Evolutionary conservation across 2,329 filamentous ascomycete genomes (phyloP).

Genomic region (Colletotrichum liaoningense): DNA sequence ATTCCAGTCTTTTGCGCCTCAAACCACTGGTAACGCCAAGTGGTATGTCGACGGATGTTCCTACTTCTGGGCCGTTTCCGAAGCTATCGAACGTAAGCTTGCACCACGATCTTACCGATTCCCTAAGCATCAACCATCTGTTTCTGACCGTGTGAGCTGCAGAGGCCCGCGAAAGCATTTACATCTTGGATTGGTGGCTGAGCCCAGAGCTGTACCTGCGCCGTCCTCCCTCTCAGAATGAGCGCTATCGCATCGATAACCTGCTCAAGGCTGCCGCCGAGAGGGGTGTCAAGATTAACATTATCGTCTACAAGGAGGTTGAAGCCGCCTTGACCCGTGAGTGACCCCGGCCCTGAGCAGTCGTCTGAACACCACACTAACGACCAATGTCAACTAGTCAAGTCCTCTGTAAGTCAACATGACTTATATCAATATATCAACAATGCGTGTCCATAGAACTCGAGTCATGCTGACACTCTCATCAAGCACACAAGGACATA

Average conservation of each 20-base stretch:
- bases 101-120: too few species aligned
- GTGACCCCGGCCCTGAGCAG: conserved; percentile 54
- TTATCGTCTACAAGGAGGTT: conserved; percentile 95
- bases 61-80: conserved; percentile 87
- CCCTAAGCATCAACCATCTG: neutral
- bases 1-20: conserved; percentile 78
- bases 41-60: conserved; percentile 89
- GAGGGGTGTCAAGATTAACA: conserved; percentile 83
- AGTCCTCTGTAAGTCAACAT: conserved; percentile 54
- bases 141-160: conserved; percentile 31
- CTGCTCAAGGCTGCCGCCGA: conserved; percentile 86
- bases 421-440: conserved; percentile 67
- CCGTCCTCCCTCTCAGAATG: conserved; percentile 82
- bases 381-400: conserved; percentile 42
- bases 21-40: conserved; percentile 80
- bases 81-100: conserved; percentile 74
- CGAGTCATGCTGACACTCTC: conserved; percentile 22
- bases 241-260: conserved; percentile 85
- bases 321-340: conserved; percentile 82
- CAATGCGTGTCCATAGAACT: conserved; percentile 37
- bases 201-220: conserved; percentile 90
- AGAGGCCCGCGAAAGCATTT: conserved; percentile 81
- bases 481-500: conserved; percentile 80
- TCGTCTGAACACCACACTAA: conserved; percentile 29
- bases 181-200: conserved; percentile 92